phyloP scores from a whole-genome alignment of 164 flowering plant genomes.

The Aristolochia contorta region DNA sequence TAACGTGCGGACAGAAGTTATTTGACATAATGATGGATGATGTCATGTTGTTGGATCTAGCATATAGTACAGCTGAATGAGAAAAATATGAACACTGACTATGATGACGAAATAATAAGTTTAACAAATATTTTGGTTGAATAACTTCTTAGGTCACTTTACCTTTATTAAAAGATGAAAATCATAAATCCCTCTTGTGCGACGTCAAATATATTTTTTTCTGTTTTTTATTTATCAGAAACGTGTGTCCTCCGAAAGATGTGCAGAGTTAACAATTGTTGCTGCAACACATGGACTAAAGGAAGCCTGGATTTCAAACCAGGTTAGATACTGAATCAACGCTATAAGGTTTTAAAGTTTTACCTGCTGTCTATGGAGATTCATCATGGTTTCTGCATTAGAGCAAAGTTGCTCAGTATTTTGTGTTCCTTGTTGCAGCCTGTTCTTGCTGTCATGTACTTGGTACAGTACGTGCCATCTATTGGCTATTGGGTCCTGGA shows the following conservation, averaged over 20 bases:
- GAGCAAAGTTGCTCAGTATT: not conserved
- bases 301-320: conserved; percentile 95
- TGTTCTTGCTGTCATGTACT: conserved; percentile 88
- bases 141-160: too few species aligned
- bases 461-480: conserved; percentile 88
- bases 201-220: too few species aligned
- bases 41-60: too few species aligned
- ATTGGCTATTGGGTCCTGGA: conserved; percentile 95
- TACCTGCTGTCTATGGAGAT: not conserved
- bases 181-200: too few species aligned
- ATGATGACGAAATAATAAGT: too few species aligned
- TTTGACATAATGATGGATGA: too few species aligned
- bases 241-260: conserved; percentile 74
- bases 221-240: conserved; percentile 35
- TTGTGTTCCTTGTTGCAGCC: conserved; percentile 47
- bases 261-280: conserved; percentile 77
- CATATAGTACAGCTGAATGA: too few species aligned
- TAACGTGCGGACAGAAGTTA: too few species aligned
- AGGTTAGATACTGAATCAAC: conserved; percentile 29
- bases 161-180: too few species aligned
- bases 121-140: too few species aligned
- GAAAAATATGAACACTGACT: too few species aligned
- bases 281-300: conserved; percentile 87
- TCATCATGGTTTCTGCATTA: not conserved
- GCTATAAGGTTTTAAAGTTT: too few species aligned